phyloP scores from a whole-genome alignment of 208 protist species.

The Leishmania mexicana region DNA sequence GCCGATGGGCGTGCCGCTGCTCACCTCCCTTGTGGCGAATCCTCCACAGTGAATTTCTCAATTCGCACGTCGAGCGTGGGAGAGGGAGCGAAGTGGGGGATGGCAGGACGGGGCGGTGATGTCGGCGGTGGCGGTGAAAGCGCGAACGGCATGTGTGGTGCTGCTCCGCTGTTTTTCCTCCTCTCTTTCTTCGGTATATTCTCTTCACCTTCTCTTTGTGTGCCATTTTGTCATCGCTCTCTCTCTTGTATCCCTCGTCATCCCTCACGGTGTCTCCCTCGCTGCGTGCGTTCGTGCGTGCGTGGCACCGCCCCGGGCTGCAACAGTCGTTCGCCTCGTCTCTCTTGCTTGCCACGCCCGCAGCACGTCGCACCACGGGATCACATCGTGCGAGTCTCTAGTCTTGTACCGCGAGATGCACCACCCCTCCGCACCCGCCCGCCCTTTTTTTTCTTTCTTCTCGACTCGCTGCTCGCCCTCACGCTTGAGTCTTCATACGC shows the following conservation, averaged over 20 bases:
- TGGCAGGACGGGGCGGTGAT: not conserved
- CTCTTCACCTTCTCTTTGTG: not conserved
- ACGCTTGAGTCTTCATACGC: not conserved
- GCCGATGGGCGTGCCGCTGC: not conserved
- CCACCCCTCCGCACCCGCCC: not conserved
- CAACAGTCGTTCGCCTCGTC: not conserved
- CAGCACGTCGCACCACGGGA: not conserved
- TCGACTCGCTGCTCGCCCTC: not conserved
- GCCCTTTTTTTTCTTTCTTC: slow-evolving; percentile 4
- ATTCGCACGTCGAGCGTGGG: not conserved
- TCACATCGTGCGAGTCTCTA: not conserved
- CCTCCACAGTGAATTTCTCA: slow-evolving; percentile 19
- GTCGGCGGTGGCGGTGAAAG: not conserved
- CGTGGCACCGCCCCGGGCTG: not conserved
- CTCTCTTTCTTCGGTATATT: not conserved
- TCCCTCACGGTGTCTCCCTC: not conserved
- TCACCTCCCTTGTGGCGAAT: not conserved
- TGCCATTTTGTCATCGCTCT: not conserved
- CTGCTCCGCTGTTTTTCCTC: not conserved
- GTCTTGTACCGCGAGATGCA: not conserved
- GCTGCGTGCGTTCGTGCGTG: not conserved
- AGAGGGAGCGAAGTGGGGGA: not conserved
- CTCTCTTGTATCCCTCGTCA: not conserved
- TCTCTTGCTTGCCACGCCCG: not conserved
- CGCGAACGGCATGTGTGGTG: not conserved